Conservation (phyloP, 345 rosid species). For the Syzygium oleosum region DNA sequence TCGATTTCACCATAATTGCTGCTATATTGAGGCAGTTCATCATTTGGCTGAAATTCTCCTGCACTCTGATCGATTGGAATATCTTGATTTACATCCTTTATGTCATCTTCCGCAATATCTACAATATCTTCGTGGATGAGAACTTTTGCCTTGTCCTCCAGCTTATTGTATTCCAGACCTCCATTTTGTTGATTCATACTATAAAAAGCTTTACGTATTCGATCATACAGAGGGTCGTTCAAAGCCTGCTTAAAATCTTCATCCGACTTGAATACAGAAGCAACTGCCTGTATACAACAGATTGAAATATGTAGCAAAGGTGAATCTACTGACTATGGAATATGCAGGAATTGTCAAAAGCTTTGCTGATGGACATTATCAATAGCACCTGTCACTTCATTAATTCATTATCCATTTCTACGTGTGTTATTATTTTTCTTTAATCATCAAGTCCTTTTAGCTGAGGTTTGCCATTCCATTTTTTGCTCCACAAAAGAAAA, state of each 20-base stretch:
- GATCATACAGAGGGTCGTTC: slow-evolving; percentile 54
- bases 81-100: slow-evolving; percentile 2
- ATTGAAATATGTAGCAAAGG: background rate
- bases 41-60: background rate
- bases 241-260: slow-evolving; percentile 64
- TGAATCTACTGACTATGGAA: background rate
- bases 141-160: slow-evolving; percentile 1
- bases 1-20: slow-evolving; percentile 44
- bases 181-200: slow-evolving; percentile 13
- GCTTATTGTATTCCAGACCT: slow-evolving; percentile 14
- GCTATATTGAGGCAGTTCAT: slow-evolving; percentile 6
- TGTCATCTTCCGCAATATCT: background rate
- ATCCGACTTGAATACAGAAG: slow-evolving; percentile 43
- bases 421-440: background rate
- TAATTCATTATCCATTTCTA: background rate
- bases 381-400: background rate
- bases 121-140: background rate
- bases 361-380: background rate
- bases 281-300: slow-evolving; percentile 42
- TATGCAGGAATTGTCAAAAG: background rate
- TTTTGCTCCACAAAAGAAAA: background rate
- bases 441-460: background rate
- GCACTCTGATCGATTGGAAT: slow-evolving; percentile 2
- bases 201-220: slow-evolving; percentile 46
- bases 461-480: background rate